Evolutionary conservation across 805 yeast genomes (phyloP).

Genomic region (Starmerella geochares): DNA sequence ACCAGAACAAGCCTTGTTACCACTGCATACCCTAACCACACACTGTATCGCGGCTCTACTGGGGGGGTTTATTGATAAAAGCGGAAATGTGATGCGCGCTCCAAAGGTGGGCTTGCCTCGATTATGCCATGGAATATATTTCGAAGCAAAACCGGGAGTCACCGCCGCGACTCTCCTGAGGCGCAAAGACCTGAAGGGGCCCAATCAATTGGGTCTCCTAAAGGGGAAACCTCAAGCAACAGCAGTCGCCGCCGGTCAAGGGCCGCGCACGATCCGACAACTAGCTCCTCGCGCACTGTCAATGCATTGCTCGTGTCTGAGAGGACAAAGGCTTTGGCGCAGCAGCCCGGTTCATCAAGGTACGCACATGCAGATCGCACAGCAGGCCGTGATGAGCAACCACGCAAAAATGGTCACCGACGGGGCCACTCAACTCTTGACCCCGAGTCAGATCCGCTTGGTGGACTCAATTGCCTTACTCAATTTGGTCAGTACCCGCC

Average conservation of each 20-base stretch:
- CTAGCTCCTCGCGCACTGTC: neutral
- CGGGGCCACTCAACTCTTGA: neutral
- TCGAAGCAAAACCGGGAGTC: neutral
- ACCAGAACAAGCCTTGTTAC: conserved; percentile 1
- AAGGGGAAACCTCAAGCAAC: neutral
- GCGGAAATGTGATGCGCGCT: neutral
- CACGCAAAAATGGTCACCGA: neutral
- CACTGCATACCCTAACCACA: neutral
- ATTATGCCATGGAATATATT: conserved; percentile 3
- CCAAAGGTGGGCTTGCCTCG: neutral
- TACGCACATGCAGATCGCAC: no score
- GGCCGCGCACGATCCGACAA: neutral
- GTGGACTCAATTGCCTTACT: conserved; percentile 1
- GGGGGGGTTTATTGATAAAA: neutral
- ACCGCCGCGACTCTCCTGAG: neutral
- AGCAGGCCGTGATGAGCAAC: no score
- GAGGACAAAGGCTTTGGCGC: neutral
- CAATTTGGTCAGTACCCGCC: neutral
- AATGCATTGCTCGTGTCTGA: neutral
- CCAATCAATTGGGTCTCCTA: neutral
- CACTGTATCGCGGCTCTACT: neutral
- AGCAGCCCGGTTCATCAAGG: no score
- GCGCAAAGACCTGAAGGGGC: neutral
- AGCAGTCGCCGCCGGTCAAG: neutral
- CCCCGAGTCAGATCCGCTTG: conserved; percentile 6